A percentile compares a stretch with the other conserved stretches of the same genome.
Conservation (phyloP, 139 green algal species). For the Micractinium conductrix region DNA sequence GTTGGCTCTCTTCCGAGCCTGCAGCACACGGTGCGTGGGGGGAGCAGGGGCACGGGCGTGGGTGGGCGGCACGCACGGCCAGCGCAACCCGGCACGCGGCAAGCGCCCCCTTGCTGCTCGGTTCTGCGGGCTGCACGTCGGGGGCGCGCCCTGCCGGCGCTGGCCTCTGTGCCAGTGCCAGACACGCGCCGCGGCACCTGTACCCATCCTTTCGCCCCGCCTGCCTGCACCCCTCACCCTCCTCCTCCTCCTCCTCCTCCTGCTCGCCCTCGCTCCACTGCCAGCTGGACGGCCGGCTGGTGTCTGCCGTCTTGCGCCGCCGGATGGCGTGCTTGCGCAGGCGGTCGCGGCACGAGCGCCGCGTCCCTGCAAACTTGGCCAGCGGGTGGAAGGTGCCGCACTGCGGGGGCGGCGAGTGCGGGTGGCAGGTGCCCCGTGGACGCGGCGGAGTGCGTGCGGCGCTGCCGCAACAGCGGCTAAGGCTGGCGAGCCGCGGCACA, state of each 20-base stretch:
- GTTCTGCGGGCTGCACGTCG: no score
- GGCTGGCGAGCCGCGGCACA: no score
- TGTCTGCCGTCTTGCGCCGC: slow-evolving; percentile 5
- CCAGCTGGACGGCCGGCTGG: neutral
- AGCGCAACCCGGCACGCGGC: no score
- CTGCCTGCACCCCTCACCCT: neutral
- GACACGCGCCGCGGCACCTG: no score
- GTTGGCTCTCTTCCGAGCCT: no score
- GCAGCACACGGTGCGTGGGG: no score
- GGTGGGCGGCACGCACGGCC: no score
- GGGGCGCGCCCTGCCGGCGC: neutral
- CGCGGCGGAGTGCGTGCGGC: no score
- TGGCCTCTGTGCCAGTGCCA: neutral
- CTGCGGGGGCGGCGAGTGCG: neutral
- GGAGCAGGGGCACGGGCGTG: no score
- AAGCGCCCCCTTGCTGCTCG: no score
- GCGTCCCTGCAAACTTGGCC: neutral
- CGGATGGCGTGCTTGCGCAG: slow-evolving; percentile 28
- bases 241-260: neutral
- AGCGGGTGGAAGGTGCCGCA: slow-evolving; percentile 26
- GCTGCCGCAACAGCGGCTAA: no score
- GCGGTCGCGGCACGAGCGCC: slow-evolving; percentile 17
- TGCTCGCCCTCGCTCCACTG: neutral
- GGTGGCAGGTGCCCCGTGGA: neutral
- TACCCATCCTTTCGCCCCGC: neutral